Evolutionary conservation across 805 yeast species (phyloP).

Genomic region (Sungouiella blattae): DNA sequence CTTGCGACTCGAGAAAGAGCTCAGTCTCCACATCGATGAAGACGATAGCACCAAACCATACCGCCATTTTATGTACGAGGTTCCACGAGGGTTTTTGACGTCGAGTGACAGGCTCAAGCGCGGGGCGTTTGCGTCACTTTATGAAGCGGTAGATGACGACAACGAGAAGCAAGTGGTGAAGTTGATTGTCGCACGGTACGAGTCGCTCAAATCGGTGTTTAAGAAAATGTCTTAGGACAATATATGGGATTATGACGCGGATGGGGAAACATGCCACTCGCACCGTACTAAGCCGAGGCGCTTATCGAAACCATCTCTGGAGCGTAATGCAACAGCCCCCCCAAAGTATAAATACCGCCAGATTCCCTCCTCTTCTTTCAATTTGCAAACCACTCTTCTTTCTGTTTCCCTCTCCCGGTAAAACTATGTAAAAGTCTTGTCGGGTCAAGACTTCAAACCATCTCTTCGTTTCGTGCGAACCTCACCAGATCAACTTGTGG

Average conservation of each 20-base stretch:
- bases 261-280: no score
- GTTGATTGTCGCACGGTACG: constrained; percentile 11
- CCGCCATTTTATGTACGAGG: constrained; percentile 14
- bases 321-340: no score
- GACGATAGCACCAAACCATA: background rate
- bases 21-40: constrained; percentile 19
- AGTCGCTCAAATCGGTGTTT: constrained; percentile 10
- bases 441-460: no score
- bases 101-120: constrained; percentile 2
- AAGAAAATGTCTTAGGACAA: constrained; percentile 4
- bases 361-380: no score
- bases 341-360: no score
- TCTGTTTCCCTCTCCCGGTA: no score
- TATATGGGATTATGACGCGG: background rate
- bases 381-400: no score
- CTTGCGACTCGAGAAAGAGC: constrained; percentile 34
- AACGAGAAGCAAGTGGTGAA: constrained; percentile 8
- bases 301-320: no score
- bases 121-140: constrained; percentile 14
- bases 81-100: constrained; percentile 7
- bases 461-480: no score
- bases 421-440: no score
- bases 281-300: no score
- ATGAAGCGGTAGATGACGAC: constrained; percentile 11
- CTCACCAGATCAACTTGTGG: no score